Evolutionary conservation across 1,284 basidiomycete genomes (phyloP), one percentile per base, ranked within the genome.

Genomic region (Chondrostereum purpureum): DNA sequence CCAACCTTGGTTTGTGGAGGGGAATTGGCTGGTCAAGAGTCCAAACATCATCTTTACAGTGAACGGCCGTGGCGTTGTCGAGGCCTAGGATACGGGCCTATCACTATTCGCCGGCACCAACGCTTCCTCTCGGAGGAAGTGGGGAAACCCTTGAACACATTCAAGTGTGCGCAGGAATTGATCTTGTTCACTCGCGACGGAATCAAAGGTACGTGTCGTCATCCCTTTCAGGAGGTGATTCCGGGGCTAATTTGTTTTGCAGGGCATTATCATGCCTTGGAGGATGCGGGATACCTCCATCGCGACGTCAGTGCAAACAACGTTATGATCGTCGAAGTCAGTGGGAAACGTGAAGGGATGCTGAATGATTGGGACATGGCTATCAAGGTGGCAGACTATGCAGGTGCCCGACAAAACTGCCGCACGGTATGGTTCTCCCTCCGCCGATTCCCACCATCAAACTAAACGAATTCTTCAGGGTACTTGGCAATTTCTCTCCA

Each of bases 1-100:
- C 55, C 55, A 11, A 44, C 13, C 21, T 45, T 55, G n/a, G 21
- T 54, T 6, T 52, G 51, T 23, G 55, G 55, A 1, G 51, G 48
- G 6, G 57, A 58, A 41, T 10, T 57, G 1, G 6, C 14, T 2
- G 43, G 36, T n/a, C 48, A 53, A 11, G 16, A 36, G 5, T 58
- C 57, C 1, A 10, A 36, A 10, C 50, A 59, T 12, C 12, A 38
- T 17, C 18, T 38, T 17, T 17, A 8, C 16, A 8, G 36, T 10
- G 36, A 38, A 38, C n/a, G n/a, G n/a, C 8, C 8, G 8, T 38
- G 36, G 36, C 27, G 27, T 10, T 33, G 27, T n/a, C 11, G 11
- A 10, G 27, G 14, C 11, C 27, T n/a, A 10, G 36, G 10, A 38
- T 8, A 38, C 16, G 36, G n/a, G n/a, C n/a, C 36, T 17, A 17